phyloP scores from a whole-genome alignment of 805 yeast genomes.

The Ogataea corticis region DNA sequence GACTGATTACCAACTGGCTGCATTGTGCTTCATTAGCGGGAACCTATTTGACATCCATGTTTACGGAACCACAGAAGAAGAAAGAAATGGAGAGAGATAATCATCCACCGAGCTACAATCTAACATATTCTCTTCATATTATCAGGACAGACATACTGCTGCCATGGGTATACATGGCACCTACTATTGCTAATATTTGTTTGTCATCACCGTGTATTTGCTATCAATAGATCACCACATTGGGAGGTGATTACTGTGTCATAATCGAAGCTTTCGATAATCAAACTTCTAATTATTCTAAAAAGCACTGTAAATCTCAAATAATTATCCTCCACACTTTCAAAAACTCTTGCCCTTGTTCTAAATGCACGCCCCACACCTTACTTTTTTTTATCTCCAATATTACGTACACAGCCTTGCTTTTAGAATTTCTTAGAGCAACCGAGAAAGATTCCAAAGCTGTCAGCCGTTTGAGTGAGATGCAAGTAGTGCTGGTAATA shows the following conservation, averaged over 20 bases:
- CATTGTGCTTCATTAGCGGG: neutral
- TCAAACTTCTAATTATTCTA: neutral
- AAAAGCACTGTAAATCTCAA: too few species aligned
- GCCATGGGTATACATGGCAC: neutral
- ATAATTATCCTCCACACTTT: neutral
- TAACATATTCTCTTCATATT: neutral
- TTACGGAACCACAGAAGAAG: neutral
- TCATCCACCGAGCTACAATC: neutral
- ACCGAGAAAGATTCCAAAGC: neutral
- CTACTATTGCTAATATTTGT: slow-evolving; percentile 2
- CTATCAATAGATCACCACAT: slow-evolving; percentile 2
- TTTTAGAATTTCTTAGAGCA: slow-evolving; percentile 2
- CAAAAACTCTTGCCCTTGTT: neutral
- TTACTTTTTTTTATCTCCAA: neutral
- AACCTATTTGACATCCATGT: neutral
- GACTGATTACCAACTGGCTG: neutral
- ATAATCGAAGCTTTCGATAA: neutral
- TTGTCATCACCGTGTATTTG: slow-evolving; percentile 4
- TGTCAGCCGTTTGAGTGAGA: neutral
- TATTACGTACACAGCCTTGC: neutral
- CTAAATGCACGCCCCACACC: slow-evolving; percentile 3
- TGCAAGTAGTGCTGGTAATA: neutral
- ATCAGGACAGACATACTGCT: neutral
- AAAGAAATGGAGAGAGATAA: neutral
- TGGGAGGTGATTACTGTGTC: slow-evolving; percentile 1